A percentile compares a stretch with the other conserved stretches of the same genome.
These are phyloP conservation scores for Gonapodya sp. DNA, from an alignment of 192 early-diverging fungal genomes.

Conservation along the genomic window DNA sequence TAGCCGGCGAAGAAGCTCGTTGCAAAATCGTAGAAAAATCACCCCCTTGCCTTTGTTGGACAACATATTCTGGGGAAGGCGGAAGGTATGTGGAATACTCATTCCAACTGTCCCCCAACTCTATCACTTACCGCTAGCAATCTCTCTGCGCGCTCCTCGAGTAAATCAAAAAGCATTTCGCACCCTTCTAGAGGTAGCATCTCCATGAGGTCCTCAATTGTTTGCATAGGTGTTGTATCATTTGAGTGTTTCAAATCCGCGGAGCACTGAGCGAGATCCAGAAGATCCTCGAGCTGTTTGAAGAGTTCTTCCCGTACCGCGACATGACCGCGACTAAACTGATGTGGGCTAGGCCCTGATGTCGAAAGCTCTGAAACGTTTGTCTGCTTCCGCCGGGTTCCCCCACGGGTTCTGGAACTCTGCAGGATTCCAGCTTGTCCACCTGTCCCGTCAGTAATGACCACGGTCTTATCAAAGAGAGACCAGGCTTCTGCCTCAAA, in stretches of 20 bases:
- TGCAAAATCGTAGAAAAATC: constrained; percentile 73
- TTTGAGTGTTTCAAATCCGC: constrained; percentile 8
- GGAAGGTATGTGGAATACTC: background rate
- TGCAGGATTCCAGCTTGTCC: no score
- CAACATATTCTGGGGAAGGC: constrained; percentile 42
- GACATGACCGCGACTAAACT: background rate
- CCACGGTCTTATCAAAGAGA: background rate
- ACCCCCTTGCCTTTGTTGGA: constrained; percentile 75
- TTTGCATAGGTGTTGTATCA: constrained; percentile 27
- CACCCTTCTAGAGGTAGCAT: constrained; percentile 42
- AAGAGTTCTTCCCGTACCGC: background rate
- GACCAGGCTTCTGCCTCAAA: background rate
- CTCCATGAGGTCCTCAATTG: constrained; percentile 64
- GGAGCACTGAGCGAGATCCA: background rate
- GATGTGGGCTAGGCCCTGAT: background rate
- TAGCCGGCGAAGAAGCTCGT: constrained; percentile 78
- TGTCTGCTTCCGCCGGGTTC: no score
- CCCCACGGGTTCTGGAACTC: no score
- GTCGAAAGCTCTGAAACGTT: background rate
- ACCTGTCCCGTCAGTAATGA: no score
- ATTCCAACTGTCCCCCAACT: background rate
- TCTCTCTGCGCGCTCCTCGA: constrained; percentile 41
- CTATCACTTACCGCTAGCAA: constrained; percentile 39
- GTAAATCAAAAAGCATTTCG: constrained; percentile 50
- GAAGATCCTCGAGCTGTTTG: background rate